Evolutionary conservation across 441 rosid genomes (phyloP), one percentile per base, ranked within the genome.

Genomic region (Adansonia grandidieri): DNA sequence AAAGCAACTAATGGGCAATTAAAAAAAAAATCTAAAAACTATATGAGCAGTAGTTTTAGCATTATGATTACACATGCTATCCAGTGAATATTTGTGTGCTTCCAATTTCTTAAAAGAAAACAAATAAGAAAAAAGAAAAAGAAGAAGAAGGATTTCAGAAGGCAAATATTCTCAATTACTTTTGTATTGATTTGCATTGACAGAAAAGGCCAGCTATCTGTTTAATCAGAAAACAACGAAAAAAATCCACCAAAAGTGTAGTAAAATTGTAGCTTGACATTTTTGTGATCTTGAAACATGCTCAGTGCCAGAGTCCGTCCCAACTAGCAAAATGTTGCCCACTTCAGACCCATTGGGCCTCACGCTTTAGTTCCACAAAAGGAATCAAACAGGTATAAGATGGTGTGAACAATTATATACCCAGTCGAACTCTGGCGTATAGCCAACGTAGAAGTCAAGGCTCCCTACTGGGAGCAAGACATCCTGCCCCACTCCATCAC

Each of bases 31-130:
- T 19, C 1, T 45, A 68, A 15, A 63, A 63, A 14, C 45, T 13
- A 32, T 28, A 24, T 24, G 60, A 71, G 28, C n/a, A 67, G 44
- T 14, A 28, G 14, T 58, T 50, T 51, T 50, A 63, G 45, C 60
- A 24, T 1, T 54, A 51, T 24, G 74, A 56, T 47, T 69, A 22
- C 53, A 51, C 37, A 19, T n/a, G 15, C 32, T 20, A 13, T 71
- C n/a, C 42, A 51, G 2, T 5, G 14, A 62, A 61, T 17, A 32
- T 20, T 17, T 70, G 57, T 7, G 60, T 24, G 44, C 15, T 50
- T 70, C 54, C 20, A 48, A 71, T 44, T 71, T 71, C 60, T 70
- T 50, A 7, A 28, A 51, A 15, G 11, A 51, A 70, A 15, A 71
- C 47, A 70, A 20, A 19, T 4, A 14, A n/a, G 51, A 54, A 19